Evolutionary conservation across 306 rosid species (phyloP).

Genomic region (Canavalia ensiformis): DNA sequence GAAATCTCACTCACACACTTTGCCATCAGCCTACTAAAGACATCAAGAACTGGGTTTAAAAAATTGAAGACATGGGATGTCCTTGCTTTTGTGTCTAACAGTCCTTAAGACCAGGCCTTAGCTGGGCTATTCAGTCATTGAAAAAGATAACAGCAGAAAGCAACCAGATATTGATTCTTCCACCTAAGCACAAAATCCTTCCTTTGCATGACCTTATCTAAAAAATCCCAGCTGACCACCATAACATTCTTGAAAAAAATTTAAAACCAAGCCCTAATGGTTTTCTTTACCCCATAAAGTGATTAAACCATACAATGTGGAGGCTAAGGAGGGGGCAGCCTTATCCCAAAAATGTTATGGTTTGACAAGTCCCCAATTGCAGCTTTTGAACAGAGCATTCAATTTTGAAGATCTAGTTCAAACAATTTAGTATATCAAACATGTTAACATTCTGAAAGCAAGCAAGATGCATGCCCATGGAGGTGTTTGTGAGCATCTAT

Average conservation of each 20-base stretch:
- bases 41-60: too few relatives aligned
- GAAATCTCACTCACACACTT: too few relatives aligned
- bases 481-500: conserved; percentile 1
- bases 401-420: conserved; percentile 31
- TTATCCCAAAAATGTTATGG: background rate
- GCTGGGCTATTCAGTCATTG: too few relatives aligned
- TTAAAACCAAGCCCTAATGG: background rate
- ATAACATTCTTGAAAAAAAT: background rate
- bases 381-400: background rate
- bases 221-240: background rate
- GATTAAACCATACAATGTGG: background rate
- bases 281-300: background rate
- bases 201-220: conserved; percentile 2
- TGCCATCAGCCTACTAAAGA: too few relatives aligned
- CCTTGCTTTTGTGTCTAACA: too few relatives aligned
- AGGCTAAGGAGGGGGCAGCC: background rate
- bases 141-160: too few relatives aligned
- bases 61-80: too few relatives aligned
- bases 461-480: conserved; percentile 2
- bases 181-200: too few relatives aligned
- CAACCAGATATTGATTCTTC: background rate
- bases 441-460: conserved; percentile 4
- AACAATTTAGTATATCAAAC: conserved; percentile 2
- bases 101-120: too few relatives aligned
- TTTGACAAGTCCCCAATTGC: conserved; percentile 31